Conservation (phyloP, 371 early-diverging fungal genomes). For the Zychaea mexicana region DNA sequence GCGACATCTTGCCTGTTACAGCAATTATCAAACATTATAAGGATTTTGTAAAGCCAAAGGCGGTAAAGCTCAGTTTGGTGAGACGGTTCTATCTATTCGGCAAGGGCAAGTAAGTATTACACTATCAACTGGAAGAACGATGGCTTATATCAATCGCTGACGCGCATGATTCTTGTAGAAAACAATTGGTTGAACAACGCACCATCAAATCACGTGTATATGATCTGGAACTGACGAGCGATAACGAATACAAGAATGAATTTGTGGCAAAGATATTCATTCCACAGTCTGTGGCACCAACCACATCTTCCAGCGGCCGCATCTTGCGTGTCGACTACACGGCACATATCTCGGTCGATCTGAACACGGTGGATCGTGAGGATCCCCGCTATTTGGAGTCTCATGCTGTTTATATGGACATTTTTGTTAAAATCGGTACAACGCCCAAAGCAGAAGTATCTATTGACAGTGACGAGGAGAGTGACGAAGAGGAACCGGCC, state of each 20-base stretch:
- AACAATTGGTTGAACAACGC: not conserved
- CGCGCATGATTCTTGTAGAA: not conserved
- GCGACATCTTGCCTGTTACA: slow-evolving; percentile 41
- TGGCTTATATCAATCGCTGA: no score
- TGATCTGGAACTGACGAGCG: slow-evolving; percentile 29
- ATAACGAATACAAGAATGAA: slow-evolving; percentile 19
- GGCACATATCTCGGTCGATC: slow-evolving; percentile 33
- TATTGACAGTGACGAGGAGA: slow-evolving; percentile 42
- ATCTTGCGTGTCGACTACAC: slow-evolving; percentile 40
- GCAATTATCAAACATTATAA: slow-evolving; percentile 32
- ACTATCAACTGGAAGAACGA: not conserved
- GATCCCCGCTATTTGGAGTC: slow-evolving; percentile 10
- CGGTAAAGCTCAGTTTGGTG: slow-evolving; percentile 15
- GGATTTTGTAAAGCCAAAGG: slow-evolving; percentile 11
- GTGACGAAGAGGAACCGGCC: slow-evolving; percentile 15
- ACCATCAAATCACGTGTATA: slow-evolving; percentile 4
- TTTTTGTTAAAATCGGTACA: slow-evolving; percentile 42
- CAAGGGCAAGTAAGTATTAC: slow-evolving; percentile 21
- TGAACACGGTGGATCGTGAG: slow-evolving; percentile 30
- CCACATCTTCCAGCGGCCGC: slow-evolving; percentile 23
- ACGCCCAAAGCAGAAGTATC: slow-evolving; percentile 31
- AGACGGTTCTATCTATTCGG: slow-evolving; percentile 14
- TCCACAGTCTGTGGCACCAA: slow-evolving; percentile 34
- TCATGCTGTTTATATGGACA: slow-evolving; percentile 25
- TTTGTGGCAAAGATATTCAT: slow-evolving; percentile 27